phyloP scores from a whole-genome alignment of 129 eudicot species.

The Flaveria brownii region DNA sequence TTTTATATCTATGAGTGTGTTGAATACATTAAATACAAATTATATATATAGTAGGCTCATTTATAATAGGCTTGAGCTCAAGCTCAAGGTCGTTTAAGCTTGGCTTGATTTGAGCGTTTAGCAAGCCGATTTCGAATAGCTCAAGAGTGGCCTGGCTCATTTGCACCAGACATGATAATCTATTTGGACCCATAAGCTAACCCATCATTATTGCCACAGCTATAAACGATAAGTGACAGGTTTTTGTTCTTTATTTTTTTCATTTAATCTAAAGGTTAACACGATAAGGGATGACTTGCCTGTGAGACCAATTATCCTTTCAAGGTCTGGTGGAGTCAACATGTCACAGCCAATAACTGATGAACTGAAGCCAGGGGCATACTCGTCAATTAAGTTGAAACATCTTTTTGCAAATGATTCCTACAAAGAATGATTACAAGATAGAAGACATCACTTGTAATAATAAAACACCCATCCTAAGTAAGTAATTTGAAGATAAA shows the following conservation, averaged over 20 bases:
- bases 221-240: not conserved
- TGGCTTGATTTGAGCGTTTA: no score
- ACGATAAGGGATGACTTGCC: conserved; percentile 39
- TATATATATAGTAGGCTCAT: no score
- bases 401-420: conserved; percentile 85
- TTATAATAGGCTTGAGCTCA: no score
- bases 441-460: conserved; percentile 11
- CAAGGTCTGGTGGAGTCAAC: conserved; percentile 99
- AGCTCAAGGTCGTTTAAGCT: no score
- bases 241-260: not conserved
- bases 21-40: no score
- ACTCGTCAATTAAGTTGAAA: conserved; percentile 77
- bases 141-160: no score
- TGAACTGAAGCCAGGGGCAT: conserved; percentile 97
- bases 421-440: conserved; percentile 39
- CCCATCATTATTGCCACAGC: not conserved
- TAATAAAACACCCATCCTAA: not conserved
- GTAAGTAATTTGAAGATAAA: not conserved
- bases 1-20: no score
- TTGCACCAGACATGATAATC: no score
- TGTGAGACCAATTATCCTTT: conserved; percentile 88
- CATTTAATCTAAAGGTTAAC: not conserved
- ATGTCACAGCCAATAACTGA: conserved; percentile 93
- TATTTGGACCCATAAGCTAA: not conserved
- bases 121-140: no score